phyloP scores from a whole-genome alignment of 768 basidiomycete genomes.

The Suillus subaureus region DNA sequence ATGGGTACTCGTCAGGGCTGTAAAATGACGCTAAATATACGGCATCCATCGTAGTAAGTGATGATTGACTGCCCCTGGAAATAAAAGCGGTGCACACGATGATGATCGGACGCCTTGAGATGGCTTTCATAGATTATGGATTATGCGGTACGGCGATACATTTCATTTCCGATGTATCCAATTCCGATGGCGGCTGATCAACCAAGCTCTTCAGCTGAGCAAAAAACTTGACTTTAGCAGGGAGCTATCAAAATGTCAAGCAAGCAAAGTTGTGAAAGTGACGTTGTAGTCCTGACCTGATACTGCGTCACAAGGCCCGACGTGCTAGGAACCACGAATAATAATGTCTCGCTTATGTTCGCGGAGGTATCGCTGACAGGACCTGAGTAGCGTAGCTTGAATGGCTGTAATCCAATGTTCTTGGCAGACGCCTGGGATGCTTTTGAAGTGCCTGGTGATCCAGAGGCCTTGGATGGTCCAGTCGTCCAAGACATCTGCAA shows the following conservation, averaged over 20 bases:
- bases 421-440: slow-evolving; percentile 12
- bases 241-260: slow-evolving; percentile 33
- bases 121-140: background rate
- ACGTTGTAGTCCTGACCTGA: slow-evolving; percentile 48
- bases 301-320: slow-evolving; percentile 75
- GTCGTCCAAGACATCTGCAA: slow-evolving; percentile 27
- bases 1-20: background rate
- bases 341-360: slow-evolving; percentile 56
- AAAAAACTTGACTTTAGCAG: slow-evolving; percentile 48
- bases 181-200: slow-evolving; percentile 18
- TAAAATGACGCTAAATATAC: background rate
- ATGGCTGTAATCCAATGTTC: slow-evolving; percentile 25
- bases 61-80: background rate
- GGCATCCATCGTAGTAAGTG: background rate
- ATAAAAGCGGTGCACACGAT: background rate
- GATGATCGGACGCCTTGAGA: background rate
- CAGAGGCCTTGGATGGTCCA: slow-evolving; percentile 12
- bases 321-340: slow-evolving; percentile 78
- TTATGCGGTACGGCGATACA: background rate
- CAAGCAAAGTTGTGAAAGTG: background rate
- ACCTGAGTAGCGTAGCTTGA: slow-evolving; percentile 24
- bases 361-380: background rate
- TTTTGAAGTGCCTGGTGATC: slow-evolving; percentile 11
- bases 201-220: slow-evolving; percentile 33
- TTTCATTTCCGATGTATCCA: slow-evolving; percentile 15